These are phyloP conservation scores for Calonectria naviculata DNA, from an alignment of 2,329 filamentous ascomycete species.

Conservation along the genomic window DNA sequence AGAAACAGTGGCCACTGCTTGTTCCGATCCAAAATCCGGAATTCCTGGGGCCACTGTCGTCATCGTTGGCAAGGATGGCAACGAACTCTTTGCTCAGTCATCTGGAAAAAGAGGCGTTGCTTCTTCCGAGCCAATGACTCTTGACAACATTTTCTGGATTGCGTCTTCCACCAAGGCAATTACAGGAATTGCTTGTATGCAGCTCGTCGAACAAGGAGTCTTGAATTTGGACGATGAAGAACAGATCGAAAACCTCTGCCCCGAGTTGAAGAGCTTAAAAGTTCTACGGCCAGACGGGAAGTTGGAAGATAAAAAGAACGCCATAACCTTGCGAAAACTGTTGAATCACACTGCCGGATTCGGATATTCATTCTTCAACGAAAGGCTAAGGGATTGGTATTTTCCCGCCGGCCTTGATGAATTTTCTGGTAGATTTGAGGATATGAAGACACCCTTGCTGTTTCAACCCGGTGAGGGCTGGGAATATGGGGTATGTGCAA, in stretches of 20 bases:
- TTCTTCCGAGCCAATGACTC: constrained; percentile 62
- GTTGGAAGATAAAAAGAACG: constrained; percentile 55
- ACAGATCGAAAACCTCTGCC: constrained; percentile 58
- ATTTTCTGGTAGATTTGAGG: constrained; percentile 63
- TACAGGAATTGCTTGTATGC: constrained; percentile 63
- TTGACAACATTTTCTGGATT: constrained; percentile 71
- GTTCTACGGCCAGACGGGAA: constrained; percentile 54
- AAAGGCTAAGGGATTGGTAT: constrained; percentile 57
- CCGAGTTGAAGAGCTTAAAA: constrained; percentile 60
- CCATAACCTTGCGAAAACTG: constrained; percentile 69
- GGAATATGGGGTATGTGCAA: constrained; percentile 65
- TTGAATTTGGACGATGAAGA: constrained; percentile 60
- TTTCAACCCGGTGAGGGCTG: constrained; percentile 73
- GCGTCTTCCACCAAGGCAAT: constrained; percentile 70
- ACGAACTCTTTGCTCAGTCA: constrained; percentile 59
- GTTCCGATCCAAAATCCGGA: constrained; percentile 47
- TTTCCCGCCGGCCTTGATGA: constrained; percentile 66
- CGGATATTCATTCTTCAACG: constrained; percentile 66
- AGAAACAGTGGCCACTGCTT: constrained; percentile 49
- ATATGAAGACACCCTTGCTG: constrained; percentile 65
- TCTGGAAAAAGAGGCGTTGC: constrained; percentile 58
- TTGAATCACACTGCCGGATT: constrained; percentile 67
- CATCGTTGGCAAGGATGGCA: constrained; percentile 58
- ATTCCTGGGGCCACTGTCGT: constrained; percentile 59
- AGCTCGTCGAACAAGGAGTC: constrained; percentile 64